Conservation (phyloP, 306 rosid genomes). For the Vigna angularis region DNA sequence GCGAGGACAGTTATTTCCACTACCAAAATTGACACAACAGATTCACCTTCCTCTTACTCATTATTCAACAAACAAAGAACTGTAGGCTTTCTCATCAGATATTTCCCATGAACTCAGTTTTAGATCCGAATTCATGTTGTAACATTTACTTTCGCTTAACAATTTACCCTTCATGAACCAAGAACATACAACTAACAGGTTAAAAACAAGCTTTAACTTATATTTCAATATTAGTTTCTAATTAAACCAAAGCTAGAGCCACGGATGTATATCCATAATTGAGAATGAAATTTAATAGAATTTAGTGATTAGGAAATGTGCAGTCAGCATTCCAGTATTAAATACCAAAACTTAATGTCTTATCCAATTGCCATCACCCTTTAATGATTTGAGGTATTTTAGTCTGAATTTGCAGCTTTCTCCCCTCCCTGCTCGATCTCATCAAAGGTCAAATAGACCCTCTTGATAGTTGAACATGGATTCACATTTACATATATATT, state of each 20-base stretch:
- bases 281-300: constrained; percentile 14
- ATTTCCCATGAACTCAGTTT: neutral
- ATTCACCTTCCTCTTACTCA: too few species aligned
- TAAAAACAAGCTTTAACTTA: neutral
- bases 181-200: neutral
- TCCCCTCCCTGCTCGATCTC: neutral
- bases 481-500: neutral
- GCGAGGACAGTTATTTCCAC: too few species aligned
- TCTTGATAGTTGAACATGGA: neutral
- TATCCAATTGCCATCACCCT: neutral
- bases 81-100: neutral
- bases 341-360: neutral
- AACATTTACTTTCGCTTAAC: neutral
- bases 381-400: neutral
- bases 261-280: constrained; percentile 1
- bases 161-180: neutral
- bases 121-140: neutral
- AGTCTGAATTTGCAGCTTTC: neutral
- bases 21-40: too few species aligned
- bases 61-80: too few species aligned
- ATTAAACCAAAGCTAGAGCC: neutral
- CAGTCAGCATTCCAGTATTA: neutral
- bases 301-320: neutral
- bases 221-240: neutral
- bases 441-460: neutral